phyloP scores from a whole-genome alignment of 495 filamentous ascomycete genomes.

The Xylaria intraflava region DNA sequence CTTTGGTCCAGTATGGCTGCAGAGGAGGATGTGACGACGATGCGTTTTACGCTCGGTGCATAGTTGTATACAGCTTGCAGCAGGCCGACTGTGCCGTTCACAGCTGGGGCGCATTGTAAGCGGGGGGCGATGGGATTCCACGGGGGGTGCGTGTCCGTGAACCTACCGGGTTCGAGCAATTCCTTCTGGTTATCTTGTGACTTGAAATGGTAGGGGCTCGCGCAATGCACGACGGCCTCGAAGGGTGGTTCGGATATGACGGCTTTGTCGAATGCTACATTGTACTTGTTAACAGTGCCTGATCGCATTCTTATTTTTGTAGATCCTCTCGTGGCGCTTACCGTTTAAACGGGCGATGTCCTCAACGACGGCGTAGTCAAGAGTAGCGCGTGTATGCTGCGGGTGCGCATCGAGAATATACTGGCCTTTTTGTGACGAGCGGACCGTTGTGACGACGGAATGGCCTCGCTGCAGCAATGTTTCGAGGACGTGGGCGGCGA shows the following conservation, averaged over 20 bases:
- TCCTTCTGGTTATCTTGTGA: conserved; percentile 33
- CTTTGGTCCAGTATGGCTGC: conserved; percentile 34
- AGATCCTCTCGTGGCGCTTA: too few relatives aligned
- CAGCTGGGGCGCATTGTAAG: conserved; percentile 16
- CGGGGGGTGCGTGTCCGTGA: neutral
- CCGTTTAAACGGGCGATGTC: conserved; percentile 30
- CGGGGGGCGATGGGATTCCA: neutral
- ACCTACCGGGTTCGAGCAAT: conserved; percentile 30
- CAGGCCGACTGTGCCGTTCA: conserved; percentile 37
- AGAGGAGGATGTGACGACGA: conserved; percentile 41
- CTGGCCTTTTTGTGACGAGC: conserved; percentile 34
- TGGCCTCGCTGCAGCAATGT: conserved; percentile 16
- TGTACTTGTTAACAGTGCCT: neutral
- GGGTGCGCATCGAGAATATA: conserved; percentile 28
- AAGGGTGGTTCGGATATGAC: conserved; percentile 25
- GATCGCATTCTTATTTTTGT: too few relatives aligned
- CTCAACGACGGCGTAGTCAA: conserved; percentile 31
- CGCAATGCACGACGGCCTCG: conserved; percentile 39
- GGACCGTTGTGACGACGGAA: conserved; percentile 31
- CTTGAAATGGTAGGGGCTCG: conserved; percentile 36
- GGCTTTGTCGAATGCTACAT: conserved; percentile 11
- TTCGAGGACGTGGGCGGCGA: conserved; percentile 22
- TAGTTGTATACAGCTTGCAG: conserved; percentile 30
- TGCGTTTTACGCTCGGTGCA: conserved; percentile 31
- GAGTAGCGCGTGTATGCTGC: neutral